Evolutionary conservation across 352 stramenopile species (phyloP), one percentile per base, ranked within the genome.

Genomic region (Globisporangium spinosum): DNA sequence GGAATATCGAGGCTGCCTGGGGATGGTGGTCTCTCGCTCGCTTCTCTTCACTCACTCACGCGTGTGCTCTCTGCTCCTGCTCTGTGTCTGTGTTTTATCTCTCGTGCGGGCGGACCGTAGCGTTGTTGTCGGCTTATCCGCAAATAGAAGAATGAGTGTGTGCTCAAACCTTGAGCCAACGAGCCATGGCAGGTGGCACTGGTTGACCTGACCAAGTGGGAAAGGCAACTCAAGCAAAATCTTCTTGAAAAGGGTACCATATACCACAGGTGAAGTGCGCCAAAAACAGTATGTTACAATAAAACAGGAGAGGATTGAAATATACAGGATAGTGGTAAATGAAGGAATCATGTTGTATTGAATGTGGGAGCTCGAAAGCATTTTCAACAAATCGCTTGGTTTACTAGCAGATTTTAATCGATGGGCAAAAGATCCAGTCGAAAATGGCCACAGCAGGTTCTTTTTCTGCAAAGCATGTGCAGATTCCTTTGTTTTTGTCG

Each of bases 401-500:
- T 32, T 32, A 32, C 29, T 4, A 8, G 29, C 29, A 32, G 29
- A 32, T 32, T 15, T 63, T 63, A 35, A 63, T 63, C 58, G 35
- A 63, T 63, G 35, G 54, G 17, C n/a, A 32, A 63, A 63, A 63
- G 47, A 63, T 54, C 58, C 58, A 63, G 58, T 23, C 9, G 32
- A 20, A 40, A 58, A 29, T n/a, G 25, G 2, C 13, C 38, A 15
- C 38, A 3, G 35, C 2, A 5, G 54, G 54, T 59, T 59, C 54
- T 38, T 59, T 59, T 59, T 59, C 35, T 25, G 20, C 15, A 25
- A 25, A 25, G 10, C 40, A 20, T 58, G 29, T 15, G 9, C 2
- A 5, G n/a, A 7, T 27, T 25, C 29, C 2, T 25, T 25, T 35
- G 5, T 58, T 22, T 35, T 58, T 58, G 51, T 34, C 5, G 27